Conservation (phyloP, 2,329 filamentous ascomycete genomes). For the Talaromyces sp. region DNA sequence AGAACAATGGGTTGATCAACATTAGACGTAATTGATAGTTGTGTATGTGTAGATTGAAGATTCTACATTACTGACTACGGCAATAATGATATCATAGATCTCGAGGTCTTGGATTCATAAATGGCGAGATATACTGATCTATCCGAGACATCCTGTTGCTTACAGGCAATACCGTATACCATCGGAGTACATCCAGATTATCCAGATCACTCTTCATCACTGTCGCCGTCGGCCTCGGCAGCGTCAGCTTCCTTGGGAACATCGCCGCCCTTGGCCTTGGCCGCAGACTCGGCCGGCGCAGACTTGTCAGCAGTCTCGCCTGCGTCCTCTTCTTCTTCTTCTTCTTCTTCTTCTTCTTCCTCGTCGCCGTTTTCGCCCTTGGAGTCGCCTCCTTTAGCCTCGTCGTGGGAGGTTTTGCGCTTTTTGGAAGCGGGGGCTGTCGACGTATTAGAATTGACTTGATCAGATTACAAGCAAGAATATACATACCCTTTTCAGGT, state of each 20-base stretch:
- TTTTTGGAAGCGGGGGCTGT: slow-evolving; percentile 14
- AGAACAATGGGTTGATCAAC: background rate
- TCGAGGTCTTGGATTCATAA: background rate
- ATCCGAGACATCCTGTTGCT: background rate
- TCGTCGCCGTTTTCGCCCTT: slow-evolving; percentile 33
- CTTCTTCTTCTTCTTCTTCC: slow-evolving; percentile 16
- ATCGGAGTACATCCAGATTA: background rate
- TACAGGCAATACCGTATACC: background rate
- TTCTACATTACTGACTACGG: background rate
- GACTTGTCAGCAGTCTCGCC: slow-evolving; percentile 23
- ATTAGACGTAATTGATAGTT: too few species aligned
- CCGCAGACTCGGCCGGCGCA: slow-evolving; percentile 19
- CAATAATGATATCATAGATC: background rate
- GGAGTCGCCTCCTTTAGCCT: slow-evolving; percentile 35
- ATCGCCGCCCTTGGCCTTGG: slow-evolving; percentile 14
- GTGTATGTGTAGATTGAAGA: background rate
- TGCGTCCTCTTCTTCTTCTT: slow-evolving; percentile 16
- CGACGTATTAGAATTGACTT: background rate
- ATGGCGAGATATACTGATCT: background rate
- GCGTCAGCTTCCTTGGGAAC: slow-evolving; percentile 12
- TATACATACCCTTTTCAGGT: slow-evolving; percentile 14
- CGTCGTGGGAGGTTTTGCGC: slow-evolving; percentile 20
- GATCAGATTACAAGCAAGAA: background rate
- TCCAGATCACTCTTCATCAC: slow-evolving; percentile 2
- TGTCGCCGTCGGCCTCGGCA: slow-evolving; percentile 18